Evolutionary conservation across 2,329 filamentous ascomycete genomes (phyloP), one percentile per base, ranked within the genome.

Genomic region (Zalaria sp.): DNA sequence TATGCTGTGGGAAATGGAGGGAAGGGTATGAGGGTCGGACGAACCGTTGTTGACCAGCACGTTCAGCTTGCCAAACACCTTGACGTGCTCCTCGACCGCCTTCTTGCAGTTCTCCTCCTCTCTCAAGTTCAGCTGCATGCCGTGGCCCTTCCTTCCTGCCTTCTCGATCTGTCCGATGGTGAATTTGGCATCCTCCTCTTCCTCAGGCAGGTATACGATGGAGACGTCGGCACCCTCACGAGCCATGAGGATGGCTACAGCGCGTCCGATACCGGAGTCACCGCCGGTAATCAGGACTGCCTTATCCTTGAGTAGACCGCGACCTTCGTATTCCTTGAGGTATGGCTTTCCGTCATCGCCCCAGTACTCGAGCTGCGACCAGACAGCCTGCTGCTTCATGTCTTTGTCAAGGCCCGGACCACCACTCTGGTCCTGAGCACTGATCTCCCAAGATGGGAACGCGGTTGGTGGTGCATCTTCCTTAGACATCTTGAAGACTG

Each of bases 211-310:
- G 47, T 75, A 72, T 10, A 69, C 65, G 44, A 77, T 74, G 25
- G 63, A 69, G 37, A 75, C 60, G 47, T 76, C 67, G 9, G 73
- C 71, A 2, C 74, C 73, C 51, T 78, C 73, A 5, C 70, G 63
- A 0, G 74, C 73, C 56, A 74, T 73, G 2, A 77, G 56, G 1
- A 75, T 62, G 0, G 72, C 72, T 1, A 73, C 64, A 1, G 71
- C 61, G 6, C 72, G 66, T 11, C 72, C 72, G 37, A 76, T 77
- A 11, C 51, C 52, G 31, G 45, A 49, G 42, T 51, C 52, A 27
- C 52, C 52, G 11, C 51, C 52, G 3, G 51, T 53, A 35, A 53
- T 52, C 2, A 53, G 31, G 8, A 48, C 49, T 5, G 50, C 47
- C 42, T 60, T 60, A 44, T 53, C 54, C 39, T 59, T 48, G 9